A percentile compares a stretch with the other conserved stretches of the same genome.
These are phyloP conservation scores for Graphiopsis chlorocephala DNA, from an alignment of 2,329 filamentous ascomycete species.

Conservation along the genomic window DNA sequence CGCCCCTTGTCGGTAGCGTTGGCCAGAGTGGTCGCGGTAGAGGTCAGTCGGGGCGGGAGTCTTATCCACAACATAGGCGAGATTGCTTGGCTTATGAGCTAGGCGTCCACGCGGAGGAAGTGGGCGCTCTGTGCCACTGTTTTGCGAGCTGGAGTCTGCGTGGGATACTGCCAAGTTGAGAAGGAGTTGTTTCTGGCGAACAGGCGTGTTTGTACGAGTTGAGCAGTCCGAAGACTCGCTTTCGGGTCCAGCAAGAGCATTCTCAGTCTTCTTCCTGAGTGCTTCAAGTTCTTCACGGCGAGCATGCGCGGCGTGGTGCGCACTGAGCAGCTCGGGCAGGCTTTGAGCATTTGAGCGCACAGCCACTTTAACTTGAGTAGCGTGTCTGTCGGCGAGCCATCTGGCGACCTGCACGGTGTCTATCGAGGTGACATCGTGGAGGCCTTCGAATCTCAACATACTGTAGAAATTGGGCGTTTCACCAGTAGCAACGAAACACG, in stretches of 20 bases:
- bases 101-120: neutral
- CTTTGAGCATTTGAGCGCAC: neutral
- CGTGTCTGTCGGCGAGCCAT: constrained; percentile 17
- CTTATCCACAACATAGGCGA: neutral
- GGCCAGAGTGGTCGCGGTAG: constrained; percentile 21
- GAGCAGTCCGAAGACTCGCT: neutral
- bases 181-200: neutral
- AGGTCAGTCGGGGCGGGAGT: constrained; percentile 12
- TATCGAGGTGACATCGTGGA: neutral
- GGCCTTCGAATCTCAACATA: neutral
- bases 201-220: neutral
- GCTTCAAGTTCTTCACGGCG: neutral
- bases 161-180: neutral
- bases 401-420: constrained; percentile 9
- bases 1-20: constrained; percentile 21
- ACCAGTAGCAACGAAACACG: neutral
- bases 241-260: neutral
- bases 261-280: neutral
- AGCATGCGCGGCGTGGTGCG: neutral
- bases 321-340: neutral
- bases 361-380: constrained; percentile 10
- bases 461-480: neutral
- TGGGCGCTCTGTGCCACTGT: neutral
- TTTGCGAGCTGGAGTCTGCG: neutral
- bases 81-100: neutral